Base-by-base conservation (phyloP, 2,329 filamentous ascomycete genomes). In the Aspergillus transmontanensis region DNA sequence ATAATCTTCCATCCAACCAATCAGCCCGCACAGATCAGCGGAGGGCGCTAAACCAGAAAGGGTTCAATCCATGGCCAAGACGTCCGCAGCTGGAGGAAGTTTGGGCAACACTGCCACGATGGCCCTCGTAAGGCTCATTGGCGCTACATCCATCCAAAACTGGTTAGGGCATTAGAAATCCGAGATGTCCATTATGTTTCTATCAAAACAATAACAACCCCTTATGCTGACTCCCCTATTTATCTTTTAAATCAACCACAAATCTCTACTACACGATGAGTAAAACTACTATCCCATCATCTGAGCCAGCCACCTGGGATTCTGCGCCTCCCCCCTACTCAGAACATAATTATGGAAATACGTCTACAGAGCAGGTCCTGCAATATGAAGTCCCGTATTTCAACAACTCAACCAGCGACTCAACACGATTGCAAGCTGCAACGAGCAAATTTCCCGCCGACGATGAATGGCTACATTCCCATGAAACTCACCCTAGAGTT, bases 381-480 rank as follows among this genome's bases (percentile, higher is more conserved):
- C 7, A 50, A 50, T 36, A 53, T 41, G 30, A 26, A 26, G 26
- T n/a, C 26, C 26, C 46, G 4, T 19, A 41, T 28, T 26, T 11
- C 21, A 36, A 28, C 1, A 21, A 12, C 11, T 43, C 34, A 19
- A 28, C 57, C 26, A 43, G 14, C 21, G 4, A 16, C 6, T 50
- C 57, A 32, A 46, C n/a, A 6, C 14, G 41, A 26, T n/a, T 51
- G 9, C 53, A 61, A 28, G 21, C 54, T 1, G 45, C 45, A 14
- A 57, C 46, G 19, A 45, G 6, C 1, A 48, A 30, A 23, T 28
- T 28, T 61, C 12, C 54, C 54, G 1, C 45, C 59, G 5, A 28
- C 34, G 10, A 19, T 57, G 23, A 61, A 57, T 23, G 59, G 54
- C 10, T 61, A 61, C 46, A 28, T 58, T 10, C 21, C 59, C 23